Percentiles rank a stretch among this genome's conserved stretches.
phyloP scores from a whole-genome alignment of 305 asterid genomes.

The Withania somnifera region DNA sequence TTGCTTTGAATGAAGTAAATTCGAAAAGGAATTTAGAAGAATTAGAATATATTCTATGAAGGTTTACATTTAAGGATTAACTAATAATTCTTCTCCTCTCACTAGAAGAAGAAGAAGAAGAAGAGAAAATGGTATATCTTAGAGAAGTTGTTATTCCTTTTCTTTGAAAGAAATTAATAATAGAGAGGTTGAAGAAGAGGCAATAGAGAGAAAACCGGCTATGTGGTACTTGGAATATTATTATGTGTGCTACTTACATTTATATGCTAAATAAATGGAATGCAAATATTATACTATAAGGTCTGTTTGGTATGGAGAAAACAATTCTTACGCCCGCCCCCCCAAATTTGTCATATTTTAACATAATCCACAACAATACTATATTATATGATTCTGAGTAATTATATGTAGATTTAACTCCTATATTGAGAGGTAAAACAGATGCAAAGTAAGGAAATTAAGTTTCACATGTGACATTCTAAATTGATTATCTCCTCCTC shows the following conservation, averaged over 20 bases:
- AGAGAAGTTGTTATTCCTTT: too few relatives aligned
- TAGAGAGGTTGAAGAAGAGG: constrained; percentile 3
- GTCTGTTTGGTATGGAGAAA: background rate
- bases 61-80: constrained; percentile 11
- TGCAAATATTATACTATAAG: constrained; percentile 34
- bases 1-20: too few relatives aligned
- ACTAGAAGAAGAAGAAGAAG: background rate
- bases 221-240: constrained; percentile 30
- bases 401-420: too few relatives aligned
- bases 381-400: too few relatives aligned
- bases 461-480: too few relatives aligned
- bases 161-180: constrained; percentile 8
- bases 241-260: background rate
- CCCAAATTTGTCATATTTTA: too few relatives aligned
- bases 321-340: too few relatives aligned
- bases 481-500: too few relatives aligned
- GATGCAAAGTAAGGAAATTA: too few relatives aligned
- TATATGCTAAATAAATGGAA: constrained; percentile 4
- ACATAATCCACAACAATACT: too few relatives aligned
- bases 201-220: constrained; percentile 19
- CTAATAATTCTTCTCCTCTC: constrained; percentile 9
- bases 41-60: background rate
- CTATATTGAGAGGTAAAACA: too few relatives aligned
- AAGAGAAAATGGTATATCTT: constrained; percentile 11
- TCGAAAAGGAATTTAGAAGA: constrained; percentile 3